These are phyloP conservation scores for Sclerotinia nivalis DNA, from an alignment of 2,329 filamentous ascomycete genomes.

Conservation along the genomic window DNA sequence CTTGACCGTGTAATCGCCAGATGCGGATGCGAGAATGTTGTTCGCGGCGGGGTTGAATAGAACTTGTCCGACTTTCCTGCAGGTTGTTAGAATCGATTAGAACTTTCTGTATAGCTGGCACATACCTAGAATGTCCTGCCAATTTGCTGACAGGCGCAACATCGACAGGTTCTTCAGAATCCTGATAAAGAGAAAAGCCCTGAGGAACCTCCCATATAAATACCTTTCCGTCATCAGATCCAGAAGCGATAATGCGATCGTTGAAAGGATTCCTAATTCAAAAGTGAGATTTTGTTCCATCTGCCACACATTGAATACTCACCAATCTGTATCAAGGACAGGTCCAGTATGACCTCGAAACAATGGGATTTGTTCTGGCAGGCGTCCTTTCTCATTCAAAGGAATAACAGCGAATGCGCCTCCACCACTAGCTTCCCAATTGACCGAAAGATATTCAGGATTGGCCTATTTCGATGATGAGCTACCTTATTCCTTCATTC, in stretches of 20 bases:
- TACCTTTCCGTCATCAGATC: slow-evolving; percentile 94
- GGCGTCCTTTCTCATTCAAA: slow-evolving; percentile 81
- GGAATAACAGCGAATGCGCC: slow-evolving; percentile 97
- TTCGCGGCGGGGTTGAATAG: slow-evolving; percentile 96
- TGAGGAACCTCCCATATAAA: slow-evolving; percentile 95
- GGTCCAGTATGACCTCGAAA: slow-evolving; percentile 95
- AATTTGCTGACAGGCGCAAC: slow-evolving; percentile 80
- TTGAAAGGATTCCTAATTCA: slow-evolving; percentile 84
- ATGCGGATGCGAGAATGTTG: slow-evolving; percentile 91
- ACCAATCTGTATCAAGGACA: slow-evolving; percentile 98
- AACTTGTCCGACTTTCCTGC: slow-evolving; percentile 94
- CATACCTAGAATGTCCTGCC: slow-evolving; percentile 80
- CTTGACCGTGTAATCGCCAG: slow-evolving; percentile 92
- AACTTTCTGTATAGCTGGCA: slow-evolving; percentile 16
- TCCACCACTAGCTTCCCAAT: slow-evolving; percentile 96
- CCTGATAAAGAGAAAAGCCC: slow-evolving; percentile 79
- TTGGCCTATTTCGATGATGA: slow-evolving; percentile 66
- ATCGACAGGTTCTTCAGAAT: slow-evolving; percentile 80
- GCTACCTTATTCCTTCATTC: slow-evolving; percentile 24
- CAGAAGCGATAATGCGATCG: slow-evolving; percentile 87
- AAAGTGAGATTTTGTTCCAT: slow-evolving; percentile 20
- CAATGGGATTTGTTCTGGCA: slow-evolving; percentile 89
- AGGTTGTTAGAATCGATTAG: slow-evolving; percentile 34
- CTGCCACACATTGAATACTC: slow-evolving; percentile 37
- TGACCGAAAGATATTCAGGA: slow-evolving; percentile 92